These are phyloP conservation scores for Cladosporium sp. DNA, from an alignment of 2,329 filamentous ascomycete species.

Conservation along the genomic window DNA sequence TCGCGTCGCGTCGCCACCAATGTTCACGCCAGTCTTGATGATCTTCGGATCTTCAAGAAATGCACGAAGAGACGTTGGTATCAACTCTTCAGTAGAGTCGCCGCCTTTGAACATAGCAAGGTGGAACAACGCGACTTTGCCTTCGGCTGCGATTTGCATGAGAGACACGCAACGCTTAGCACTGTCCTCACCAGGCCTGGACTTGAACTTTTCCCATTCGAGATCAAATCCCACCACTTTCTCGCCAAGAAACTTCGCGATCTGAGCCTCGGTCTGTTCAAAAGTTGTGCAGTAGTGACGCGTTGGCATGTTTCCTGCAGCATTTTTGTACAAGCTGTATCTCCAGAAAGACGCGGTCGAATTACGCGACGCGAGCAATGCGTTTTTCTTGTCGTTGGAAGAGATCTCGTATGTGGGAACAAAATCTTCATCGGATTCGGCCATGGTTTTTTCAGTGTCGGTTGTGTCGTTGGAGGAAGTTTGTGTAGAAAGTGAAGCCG, in stretches of 20 bases:
- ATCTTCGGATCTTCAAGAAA: conserved; percentile 72
- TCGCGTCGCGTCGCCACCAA: conserved; percentile 66
- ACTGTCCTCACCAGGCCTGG: conserved; percentile 36
- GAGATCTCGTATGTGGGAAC: conserved; percentile 30
- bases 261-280: conserved; percentile 65
- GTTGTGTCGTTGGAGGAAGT: not conserved
- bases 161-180: conserved; percentile 73
- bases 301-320: conserved; percentile 56
- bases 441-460: not conserved
- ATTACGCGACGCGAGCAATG: conserved; percentile 31
- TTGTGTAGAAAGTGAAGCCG: conserved; percentile 5
- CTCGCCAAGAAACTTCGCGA: conserved; percentile 66
- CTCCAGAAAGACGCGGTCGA: conserved; percentile 56
- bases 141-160: conserved; percentile 77
- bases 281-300: conserved; percentile 77
- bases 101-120: conserved; percentile 58
- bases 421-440: conserved; percentile 19
- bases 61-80: conserved; percentile 68
- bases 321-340: conserved; percentile 65
- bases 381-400: conserved; percentile 28
- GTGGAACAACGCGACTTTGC: conserved; percentile 79
- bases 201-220: conserved; percentile 69
- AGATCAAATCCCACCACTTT: conserved; percentile 82
- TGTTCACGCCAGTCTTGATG: conserved; percentile 74
- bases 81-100: conserved; percentile 52